These are phyloP conservation scores for Murraya paniculata DNA, from an alignment of 345 rosid species.

Conservation along the genomic window DNA sequence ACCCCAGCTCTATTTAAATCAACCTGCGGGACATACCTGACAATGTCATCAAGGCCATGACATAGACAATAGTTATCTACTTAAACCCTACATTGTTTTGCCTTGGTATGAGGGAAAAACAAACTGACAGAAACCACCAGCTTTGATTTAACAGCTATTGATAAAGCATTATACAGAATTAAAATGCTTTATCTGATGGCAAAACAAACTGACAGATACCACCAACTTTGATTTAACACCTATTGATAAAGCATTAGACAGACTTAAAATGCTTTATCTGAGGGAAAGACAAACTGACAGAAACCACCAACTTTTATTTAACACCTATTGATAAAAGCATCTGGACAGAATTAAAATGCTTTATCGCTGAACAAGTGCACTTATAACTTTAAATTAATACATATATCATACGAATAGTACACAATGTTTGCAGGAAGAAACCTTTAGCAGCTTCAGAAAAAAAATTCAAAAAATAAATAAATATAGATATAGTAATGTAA, in stretches of 20 bases:
- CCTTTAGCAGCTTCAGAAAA: slow-evolving; percentile 2
- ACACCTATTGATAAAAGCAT: not conserved
- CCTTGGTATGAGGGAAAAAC: not conserved
- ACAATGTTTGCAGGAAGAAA: not conserved
- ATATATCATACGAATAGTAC: not conserved
- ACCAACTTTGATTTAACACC: not conserved
- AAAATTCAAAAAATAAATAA: not conserved
- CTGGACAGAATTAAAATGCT: not conserved
- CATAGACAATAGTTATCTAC: not conserved
- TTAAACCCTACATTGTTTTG: not conserved
- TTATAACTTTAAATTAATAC: not conserved
- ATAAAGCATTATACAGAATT: not conserved
- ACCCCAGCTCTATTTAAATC: slow-evolving; percentile 97
- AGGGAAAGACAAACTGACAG: not conserved
- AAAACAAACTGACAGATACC: not conserved
- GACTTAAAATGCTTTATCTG: not conserved
- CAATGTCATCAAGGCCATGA: slow-evolving; percentile 13
- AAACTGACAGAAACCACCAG: not conserved
- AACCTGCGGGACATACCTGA: slow-evolving; percentile 47
- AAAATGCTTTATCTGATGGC: not conserved
- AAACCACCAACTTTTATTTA: not conserved
- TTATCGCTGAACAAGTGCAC: not conserved
- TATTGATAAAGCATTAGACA: not conserved
- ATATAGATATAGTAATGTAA: not conserved
- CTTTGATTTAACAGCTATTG: not conserved